phyloP scores from a whole-genome alignment of 1,139 yeast species.

The Suhomyces atakaporum region DNA sequence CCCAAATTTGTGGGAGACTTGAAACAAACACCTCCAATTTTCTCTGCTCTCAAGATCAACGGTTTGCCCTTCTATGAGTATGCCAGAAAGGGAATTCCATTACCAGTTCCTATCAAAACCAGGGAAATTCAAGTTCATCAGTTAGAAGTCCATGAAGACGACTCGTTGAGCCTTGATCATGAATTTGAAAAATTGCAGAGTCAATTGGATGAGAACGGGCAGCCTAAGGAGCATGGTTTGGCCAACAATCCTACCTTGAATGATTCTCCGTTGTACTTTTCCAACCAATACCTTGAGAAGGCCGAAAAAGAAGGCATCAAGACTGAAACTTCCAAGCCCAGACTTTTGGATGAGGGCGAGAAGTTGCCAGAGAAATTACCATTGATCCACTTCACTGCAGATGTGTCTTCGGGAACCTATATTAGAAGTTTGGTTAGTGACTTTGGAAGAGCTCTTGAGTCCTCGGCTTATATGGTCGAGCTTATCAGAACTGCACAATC shows the following conservation, averaged over 20 bases:
- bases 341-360: slow-evolving; percentile 25
- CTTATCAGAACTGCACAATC: slow-evolving; percentile 76
- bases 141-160: slow-evolving; percentile 53
- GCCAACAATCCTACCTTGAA: slow-evolving; percentile 61
- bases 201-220: slow-evolving; percentile 54
- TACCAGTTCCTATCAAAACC: slow-evolving; percentile 78
- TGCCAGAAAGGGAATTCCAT: slow-evolving; percentile 84
- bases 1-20: slow-evolving; percentile 74
- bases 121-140: slow-evolving; percentile 67
- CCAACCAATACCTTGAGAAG: slow-evolving; percentile 50
- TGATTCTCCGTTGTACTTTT: slow-evolving; percentile 61
- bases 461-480: slow-evolving; percentile 88
- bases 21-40: slow-evolving; percentile 92
- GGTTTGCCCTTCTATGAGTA: slow-evolving; percentile 95
- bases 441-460: slow-evolving; percentile 76
- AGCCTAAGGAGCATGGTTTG: slow-evolving; percentile 47
- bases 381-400: slow-evolving; percentile 66
- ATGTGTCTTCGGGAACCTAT: slow-evolving; percentile 94
- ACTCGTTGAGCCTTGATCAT: slow-evolving; percentile 58
- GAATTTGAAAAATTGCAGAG: slow-evolving; percentile 52
- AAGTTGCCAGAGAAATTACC: slow-evolving; percentile 50
- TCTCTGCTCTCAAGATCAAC: slow-evolving; percentile 89
- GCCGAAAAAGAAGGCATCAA: slow-evolving; percentile 33
- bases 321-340: slow-evolving; percentile 29
- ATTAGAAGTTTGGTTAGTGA: slow-evolving; percentile 90